Base-by-base conservation (phyloP, 495 filamentous ascomycete genomes). In the Podospora pseudocomata region DNA sequence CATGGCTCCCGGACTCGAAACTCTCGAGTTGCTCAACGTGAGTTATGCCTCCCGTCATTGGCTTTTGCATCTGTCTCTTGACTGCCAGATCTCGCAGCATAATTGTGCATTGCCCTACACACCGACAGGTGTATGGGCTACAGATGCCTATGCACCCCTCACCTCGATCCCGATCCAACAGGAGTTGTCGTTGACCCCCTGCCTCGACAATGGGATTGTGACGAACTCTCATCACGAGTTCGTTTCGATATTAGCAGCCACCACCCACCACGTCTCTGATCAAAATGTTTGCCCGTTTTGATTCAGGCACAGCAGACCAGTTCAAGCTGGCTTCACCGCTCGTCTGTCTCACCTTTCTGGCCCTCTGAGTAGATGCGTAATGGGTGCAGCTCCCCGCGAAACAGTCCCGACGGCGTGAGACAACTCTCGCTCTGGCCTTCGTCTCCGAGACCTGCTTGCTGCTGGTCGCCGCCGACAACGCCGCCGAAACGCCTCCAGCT, bases 291-390 rank as follows among this genome's bases (percentile, higher is more conserved):
- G 16, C 61, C 64, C 60, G 5, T n/a, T 64, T 67, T 34, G 55
- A 57, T 62, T 23, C 63, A 64, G 20, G 15, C 30, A 71, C 69
- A 68, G n/a, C 55, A 58, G n/a, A 56, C 39, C 39, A 49, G 13
- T 49, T 49, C 39, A 49, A 49, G 39, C 39, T 11, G 39, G 32
- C 69, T 64, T 71, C 69, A 71, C 69, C 69, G 69, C 69, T 64
- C 63, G 66, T 67, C 65, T 71, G 69, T 71, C 69, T 60, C 62
- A 71, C 65, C 32, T 63, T 53, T 49, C 13, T 49, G 9, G 39
- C 9, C 39, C 9, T 49, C 7, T 49, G 5, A 49, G 13, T 11
- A 49, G 9, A 58, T 26, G n/a, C n/a, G 55, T 20, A 58, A 58
- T 19, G 55, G 55, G 55, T 58, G 55, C 55, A 58, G 55, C n/a